Base-by-base conservation (phyloP, 2,329 filamentous ascomycete species). In the Diaporthe humulicola region DNA sequence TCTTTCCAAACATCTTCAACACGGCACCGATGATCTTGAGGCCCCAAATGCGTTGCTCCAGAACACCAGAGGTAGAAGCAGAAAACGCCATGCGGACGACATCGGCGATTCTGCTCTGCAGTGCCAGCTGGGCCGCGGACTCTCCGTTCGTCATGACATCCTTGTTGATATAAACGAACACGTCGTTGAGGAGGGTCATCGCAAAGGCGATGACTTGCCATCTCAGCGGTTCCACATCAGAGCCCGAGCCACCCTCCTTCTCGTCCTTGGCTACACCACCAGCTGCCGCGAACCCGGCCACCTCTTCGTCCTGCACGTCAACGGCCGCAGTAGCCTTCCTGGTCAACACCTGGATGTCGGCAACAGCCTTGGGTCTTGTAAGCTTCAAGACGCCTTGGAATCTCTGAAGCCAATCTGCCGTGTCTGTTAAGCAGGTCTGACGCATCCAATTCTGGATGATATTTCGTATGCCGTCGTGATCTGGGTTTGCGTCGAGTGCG, bases 201-300 rank as follows among this genome's bases (percentile, higher is more conserved):
- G 95, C 96, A 84, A 98, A 98, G 1, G 95, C 95, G 45, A 95
- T 92, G 9, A 98, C 96, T 83, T 99, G 97, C 97, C 97, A 99
- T 78, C 95, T 92, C 76, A 99, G 87, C 19, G 97, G 91, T 82
- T 99, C 97, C 79, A 97, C 95, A 28, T 95, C 93, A 12, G 92
- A 85, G 78, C 85, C 80, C 45, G 86, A 87, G 64, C 85, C 85
- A 0, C 83, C 80, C 33, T 87, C 84, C 60, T 91, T 90, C 52
- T 89, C 88, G 67, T 93, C 90, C 66, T 90, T 90, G 6, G 84
- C 86, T 4, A 87, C 89, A 36, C 91, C 92, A 38, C 89, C 89
- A 1, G 93, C 92, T n/a, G 93, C 91, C 42, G 96, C 96, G 81
- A 99, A 98, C 0, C 97, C 97, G 70, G 97, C 97, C 48, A 98